Evolutionary conservation across 1,284 basidiomycete species (phyloP), one percentile per base, ranked within the genome.

Genomic region (Sanghuangporus sanghuang): DNA sequence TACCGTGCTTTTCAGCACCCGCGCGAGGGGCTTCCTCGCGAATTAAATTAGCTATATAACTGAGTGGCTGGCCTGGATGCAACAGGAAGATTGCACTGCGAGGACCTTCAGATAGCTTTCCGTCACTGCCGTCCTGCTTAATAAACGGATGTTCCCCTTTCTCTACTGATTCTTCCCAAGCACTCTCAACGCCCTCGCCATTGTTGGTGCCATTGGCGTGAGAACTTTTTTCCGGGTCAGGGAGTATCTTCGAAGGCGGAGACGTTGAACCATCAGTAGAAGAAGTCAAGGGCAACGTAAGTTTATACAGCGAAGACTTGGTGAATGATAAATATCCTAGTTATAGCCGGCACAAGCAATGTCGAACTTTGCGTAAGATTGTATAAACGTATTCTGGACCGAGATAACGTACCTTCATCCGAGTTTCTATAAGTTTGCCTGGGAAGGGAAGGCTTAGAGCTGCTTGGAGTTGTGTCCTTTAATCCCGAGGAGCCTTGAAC

Each of bases 61-160:
- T 66, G n/a, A 66, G 62, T 39, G 65, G 65, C 49, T 63, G 65
- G 27, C 65, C 65, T 36, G 65, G 46, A 42, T 66, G 65, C 12
- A 66, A 50, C 6, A 66, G 35, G 32, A 66, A 66, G 32, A 66
- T 53, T 21, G 63, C 61, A 50, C 65, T 56, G 7, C 53, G 55
- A 2, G 42, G 46, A 14, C 46, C 56, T 39, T 55, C 57, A 36
- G 12, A 8, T 23, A 39, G 42, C 18, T 52, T 44, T 7, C 27
- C 49, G 12, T 42, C 21, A 46, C 53, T 53, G 16, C 27, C 21
- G 12, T 54, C 35, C 27, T n/a, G 23, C 50, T 9, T 12, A n/a
- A 38, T 1, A n/a, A 50, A 27, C 38, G 55, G 53, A 8, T 59
- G 36, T 48, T 63, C 39, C 5, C 57, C 57, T 14, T 42, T 52